Evolutionary conservation across 805 yeast genomes (phyloP).

Genomic region (Metschnikowia vanudenii): DNA sequence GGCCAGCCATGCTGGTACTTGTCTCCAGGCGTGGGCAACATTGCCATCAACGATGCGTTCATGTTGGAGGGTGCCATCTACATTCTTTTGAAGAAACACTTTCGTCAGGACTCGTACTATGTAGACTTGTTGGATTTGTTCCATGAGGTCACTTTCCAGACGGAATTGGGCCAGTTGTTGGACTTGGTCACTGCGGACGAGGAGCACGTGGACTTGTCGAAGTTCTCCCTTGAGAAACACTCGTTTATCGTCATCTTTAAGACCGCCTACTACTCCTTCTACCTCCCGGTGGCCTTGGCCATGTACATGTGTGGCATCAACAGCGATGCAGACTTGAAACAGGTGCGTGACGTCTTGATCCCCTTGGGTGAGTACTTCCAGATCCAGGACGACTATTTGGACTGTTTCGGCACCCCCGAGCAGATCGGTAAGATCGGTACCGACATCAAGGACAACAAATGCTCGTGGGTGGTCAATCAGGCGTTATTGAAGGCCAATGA

Average conservation of each 20-base stretch:
- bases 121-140: constrained; percentile 88
- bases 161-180: constrained; percentile 94
- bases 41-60: constrained; percentile 96
- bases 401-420: constrained; percentile 96
- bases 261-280: constrained; percentile 97
- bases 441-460: constrained; percentile 96
- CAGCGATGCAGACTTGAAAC: constrained; percentile 72
- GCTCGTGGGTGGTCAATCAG: constrained; percentile 95
- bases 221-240: constrained; percentile 85
- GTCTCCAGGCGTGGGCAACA: constrained; percentile 74
- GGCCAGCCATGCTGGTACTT: constrained; percentile 99
- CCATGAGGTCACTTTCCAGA: constrained; percentile 97
- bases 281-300: constrained; percentile 95
- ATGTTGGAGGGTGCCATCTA: constrained; percentile 96
- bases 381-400: constrained; percentile 95
- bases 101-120: constrained; percentile 77
- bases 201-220: constrained; percentile 82
- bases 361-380: constrained; percentile 99
- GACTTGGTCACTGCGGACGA: constrained; percentile 98
- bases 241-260: constrained; percentile 94
- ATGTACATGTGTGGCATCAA: constrained; percentile 87
- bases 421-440: constrained; percentile 98
- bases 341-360: constrained; percentile 81
- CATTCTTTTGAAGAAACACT: constrained; percentile 82
- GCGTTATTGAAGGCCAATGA: constrained; percentile 77